phyloP scores from a whole-genome alignment of 2,329 filamentous ascomycete species.

The Arthroderma sp. region DNA sequence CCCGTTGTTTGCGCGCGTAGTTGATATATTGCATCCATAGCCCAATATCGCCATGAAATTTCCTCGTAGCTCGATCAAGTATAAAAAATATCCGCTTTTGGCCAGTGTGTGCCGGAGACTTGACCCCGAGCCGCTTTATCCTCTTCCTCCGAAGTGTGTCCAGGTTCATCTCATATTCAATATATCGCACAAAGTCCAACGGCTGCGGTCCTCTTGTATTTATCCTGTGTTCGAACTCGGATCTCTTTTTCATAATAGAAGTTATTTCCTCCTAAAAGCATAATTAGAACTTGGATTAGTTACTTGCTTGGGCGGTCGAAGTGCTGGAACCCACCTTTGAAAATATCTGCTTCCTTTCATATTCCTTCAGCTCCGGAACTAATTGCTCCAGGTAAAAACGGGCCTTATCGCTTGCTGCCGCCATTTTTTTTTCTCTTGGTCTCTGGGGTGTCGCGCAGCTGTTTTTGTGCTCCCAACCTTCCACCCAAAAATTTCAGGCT shows the following conservation, averaged over 20 bases:
- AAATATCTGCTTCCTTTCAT: constrained; percentile 86
- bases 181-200: constrained; percentile 72
- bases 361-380: constrained; percentile 83
- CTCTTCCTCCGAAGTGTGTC: constrained; percentile 72
- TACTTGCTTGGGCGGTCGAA: neutral
- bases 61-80: constrained; percentile 71
- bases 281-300: constrained; percentile 1
- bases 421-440: constrained; percentile 41
- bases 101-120: constrained; percentile 55
- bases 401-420: constrained; percentile 80
- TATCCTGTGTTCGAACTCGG: constrained; percentile 83
- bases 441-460: neutral
- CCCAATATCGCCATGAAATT: constrained; percentile 66
- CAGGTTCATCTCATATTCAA: constrained; percentile 53
- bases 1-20: constrained; percentile 57
- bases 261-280: constrained; percentile 65
- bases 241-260: constrained; percentile 77
- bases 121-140: constrained; percentile 66
- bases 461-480: neutral
- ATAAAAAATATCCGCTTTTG: constrained; percentile 79
- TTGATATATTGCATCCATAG: constrained; percentile 87
- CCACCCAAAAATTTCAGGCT: neutral
- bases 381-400: constrained; percentile 88
- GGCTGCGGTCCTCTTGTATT: constrained; percentile 67
- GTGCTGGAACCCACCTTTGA: constrained; percentile 43